phyloP scores from a whole-genome alignment of 257 asterid genomes.

The Solanum rostratum region DNA sequence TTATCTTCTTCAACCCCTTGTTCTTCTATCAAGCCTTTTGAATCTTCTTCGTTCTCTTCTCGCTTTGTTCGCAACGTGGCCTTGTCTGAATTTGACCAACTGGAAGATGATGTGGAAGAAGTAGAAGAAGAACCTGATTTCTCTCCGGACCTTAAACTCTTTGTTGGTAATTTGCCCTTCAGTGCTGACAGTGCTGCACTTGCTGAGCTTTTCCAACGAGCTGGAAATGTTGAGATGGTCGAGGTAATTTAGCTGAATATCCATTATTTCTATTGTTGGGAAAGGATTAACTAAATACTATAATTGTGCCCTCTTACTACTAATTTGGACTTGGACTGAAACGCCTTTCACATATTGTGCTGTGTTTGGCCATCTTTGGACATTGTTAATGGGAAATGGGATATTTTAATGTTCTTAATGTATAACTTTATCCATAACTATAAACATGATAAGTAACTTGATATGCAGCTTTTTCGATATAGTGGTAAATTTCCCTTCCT shows the following conservation, averaged over 20 bases:
- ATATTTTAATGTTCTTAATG: background rate
- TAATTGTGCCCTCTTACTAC: too few relatives aligned
- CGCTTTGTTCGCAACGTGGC: constrained; percentile 36
- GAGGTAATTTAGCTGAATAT: constrained; percentile 37
- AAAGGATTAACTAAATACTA: too few relatives aligned
- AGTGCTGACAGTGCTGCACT: constrained; percentile 65
- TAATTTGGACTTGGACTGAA: too few relatives aligned
- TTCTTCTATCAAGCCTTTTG: background rate
- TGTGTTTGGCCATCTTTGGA: too few relatives aligned
- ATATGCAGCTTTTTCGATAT: background rate
- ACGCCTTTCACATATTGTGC: too few relatives aligned
- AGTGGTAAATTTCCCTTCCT: background rate
- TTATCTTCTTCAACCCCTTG: constrained; percentile 5
- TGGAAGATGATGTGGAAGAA: constrained; percentile 29
- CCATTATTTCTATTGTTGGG: background rate
- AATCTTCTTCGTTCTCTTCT: constrained; percentile 5
- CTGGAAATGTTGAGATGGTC: constrained; percentile 84
- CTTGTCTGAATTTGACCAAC: constrained; percentile 19
- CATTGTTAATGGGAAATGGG: background rate
- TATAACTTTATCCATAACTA: background rate
- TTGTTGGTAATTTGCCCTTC: constrained; percentile 84
- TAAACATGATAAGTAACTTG: background rate
- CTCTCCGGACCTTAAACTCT: constrained; percentile 65
- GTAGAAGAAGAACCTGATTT: constrained; percentile 26
- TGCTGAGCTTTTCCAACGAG: constrained; percentile 68